phyloP scores from a whole-genome alignment of 2,329 filamentous ascomycete genomes.

The Aureobasidium leucospermi region DNA sequence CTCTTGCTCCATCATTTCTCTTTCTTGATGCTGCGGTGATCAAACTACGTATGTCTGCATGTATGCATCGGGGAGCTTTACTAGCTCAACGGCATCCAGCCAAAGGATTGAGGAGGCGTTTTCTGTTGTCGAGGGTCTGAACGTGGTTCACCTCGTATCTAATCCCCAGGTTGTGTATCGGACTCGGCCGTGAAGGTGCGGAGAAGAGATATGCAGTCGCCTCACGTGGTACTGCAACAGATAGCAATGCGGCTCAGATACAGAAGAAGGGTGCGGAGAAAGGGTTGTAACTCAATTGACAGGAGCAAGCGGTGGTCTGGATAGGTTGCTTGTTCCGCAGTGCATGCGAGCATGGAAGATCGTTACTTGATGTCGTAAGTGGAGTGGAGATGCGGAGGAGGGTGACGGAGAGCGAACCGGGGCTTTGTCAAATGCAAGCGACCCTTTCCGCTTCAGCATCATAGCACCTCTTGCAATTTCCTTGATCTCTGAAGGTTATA shows the following conservation, averaged over 20 bases:
- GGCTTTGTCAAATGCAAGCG: not conserved
- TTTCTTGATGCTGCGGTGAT: not conserved
- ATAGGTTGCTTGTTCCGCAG: not conserved
- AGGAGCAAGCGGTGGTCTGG: not conserved
- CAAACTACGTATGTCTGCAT: not conserved
- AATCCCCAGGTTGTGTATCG: not conserved
- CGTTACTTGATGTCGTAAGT: conserved; percentile 1
- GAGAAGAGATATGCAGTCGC: not conserved
- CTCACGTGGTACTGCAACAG: not conserved
- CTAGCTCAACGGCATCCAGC: not conserved
- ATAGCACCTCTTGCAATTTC: not conserved
- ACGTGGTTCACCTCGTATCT: not conserved
- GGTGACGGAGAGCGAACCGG: not conserved
- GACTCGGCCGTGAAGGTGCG: not conserved
- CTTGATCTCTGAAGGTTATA: conserved; percentile 2
- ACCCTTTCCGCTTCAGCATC: not conserved
- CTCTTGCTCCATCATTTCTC: not conserved
- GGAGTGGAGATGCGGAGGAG: conserved; percentile 4
- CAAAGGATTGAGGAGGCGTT: not conserved
- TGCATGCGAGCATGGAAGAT: not conserved
- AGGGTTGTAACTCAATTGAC: not conserved
- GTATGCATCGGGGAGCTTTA: not conserved
- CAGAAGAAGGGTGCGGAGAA: not conserved
- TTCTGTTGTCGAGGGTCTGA: not conserved
- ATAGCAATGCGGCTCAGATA: not conserved